These are phyloP conservation scores for Colletotrichum sp. DNA, from an alignment of 2,329 filamentous ascomycete genomes.

Conservation along the genomic window DNA sequence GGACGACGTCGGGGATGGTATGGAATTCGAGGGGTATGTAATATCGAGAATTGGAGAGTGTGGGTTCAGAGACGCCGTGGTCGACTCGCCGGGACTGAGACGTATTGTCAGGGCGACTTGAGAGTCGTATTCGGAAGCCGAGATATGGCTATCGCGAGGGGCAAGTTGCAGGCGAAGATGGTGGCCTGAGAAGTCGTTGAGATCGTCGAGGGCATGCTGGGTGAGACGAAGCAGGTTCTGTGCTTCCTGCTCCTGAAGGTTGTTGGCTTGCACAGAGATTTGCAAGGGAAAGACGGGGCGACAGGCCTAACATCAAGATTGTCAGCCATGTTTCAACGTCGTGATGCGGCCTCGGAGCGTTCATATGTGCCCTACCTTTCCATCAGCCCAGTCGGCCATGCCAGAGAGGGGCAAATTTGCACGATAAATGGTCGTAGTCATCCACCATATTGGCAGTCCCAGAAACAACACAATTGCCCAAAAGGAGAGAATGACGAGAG, in stretches of 20 bases:
- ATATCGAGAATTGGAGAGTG: slow-evolving; percentile 77
- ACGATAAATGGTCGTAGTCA: slow-evolving; percentile 90
- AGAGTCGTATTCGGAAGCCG: slow-evolving; percentile 42
- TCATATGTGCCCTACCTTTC: slow-evolving; percentile 65
- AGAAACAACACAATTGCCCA: slow-evolving; percentile 86
- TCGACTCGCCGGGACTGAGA: slow-evolving; percentile 67
- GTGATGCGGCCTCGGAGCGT: not conserved
- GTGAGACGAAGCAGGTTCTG: slow-evolving; percentile 79
- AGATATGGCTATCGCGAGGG: slow-evolving; percentile 34
- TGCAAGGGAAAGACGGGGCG: slow-evolving; percentile 86
- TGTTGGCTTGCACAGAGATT: slow-evolving; percentile 76
- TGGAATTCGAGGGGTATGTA: slow-evolving; percentile 73
- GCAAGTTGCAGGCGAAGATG: slow-evolving; percentile 76
- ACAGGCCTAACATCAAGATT: slow-evolving; percentile 66
- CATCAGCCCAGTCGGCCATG: slow-evolving; percentile 93
- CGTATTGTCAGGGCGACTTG: slow-evolving; percentile 72
- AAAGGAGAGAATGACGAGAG: slow-evolving; percentile 82
- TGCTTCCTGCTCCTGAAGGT: slow-evolving; percentile 69
- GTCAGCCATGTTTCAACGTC: not conserved
- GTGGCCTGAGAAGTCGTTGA: slow-evolving; percentile 85
- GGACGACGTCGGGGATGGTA: slow-evolving; percentile 69
- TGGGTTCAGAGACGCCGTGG: slow-evolving; percentile 68
- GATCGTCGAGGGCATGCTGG: slow-evolving; percentile 84
- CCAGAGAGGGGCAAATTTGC: slow-evolving; percentile 81
- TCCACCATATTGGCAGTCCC: slow-evolving; percentile 94